Percentiles rank a stretch among this genome's conserved stretches.
Conservation (phyloP, 1,284 basidiomycete species). For the Fomitopsis schrenkii region DNA sequence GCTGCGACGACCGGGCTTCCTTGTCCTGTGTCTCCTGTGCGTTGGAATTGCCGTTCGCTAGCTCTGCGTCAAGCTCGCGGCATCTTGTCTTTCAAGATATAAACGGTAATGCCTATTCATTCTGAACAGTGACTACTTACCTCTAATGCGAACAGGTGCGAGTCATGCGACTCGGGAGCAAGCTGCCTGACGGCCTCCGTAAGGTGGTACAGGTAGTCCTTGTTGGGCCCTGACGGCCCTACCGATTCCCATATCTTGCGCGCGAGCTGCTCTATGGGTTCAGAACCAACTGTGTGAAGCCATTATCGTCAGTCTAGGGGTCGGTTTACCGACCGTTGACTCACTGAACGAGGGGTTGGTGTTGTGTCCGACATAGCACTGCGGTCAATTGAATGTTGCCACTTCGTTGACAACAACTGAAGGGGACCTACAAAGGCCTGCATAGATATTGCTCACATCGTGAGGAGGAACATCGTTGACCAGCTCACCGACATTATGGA, state of each 20-base stretch:
- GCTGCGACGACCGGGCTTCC: not conserved
- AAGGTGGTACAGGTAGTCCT: conserved; percentile 80
- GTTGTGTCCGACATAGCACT: conserved; percentile 76
- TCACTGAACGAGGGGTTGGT: conserved; percentile 77
- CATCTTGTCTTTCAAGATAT: conserved; percentile 23
- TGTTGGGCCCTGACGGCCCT: conserved; percentile 84
- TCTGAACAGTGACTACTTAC: conserved; percentile 27
- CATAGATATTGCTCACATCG: not conserved
- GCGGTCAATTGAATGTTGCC: conserved; percentile 23
- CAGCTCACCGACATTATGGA: conserved; percentile 40
- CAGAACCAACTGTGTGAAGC: conserved; percentile 60
- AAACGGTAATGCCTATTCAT: not conserved
- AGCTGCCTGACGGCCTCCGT: conserved; percentile 65
- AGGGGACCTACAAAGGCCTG: conserved; percentile 21
- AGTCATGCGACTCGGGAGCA: conserved; percentile 71
- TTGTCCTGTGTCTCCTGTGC: not conserved
- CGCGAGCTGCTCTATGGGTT: conserved; percentile 66
- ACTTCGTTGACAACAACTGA: not conserved
- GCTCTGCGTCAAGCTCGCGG: conserved; percentile 23
- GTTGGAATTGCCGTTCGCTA: not conserved
- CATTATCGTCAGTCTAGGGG: not conserved
- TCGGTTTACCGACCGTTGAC: conserved; percentile 11
- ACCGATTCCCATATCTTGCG: conserved; percentile 66
- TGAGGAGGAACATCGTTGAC: not conserved
- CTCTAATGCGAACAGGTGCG: conserved; percentile 77